Conservation (phyloP, 495 filamentous ascomycete species). For the Hamigera avellanea region DNA sequence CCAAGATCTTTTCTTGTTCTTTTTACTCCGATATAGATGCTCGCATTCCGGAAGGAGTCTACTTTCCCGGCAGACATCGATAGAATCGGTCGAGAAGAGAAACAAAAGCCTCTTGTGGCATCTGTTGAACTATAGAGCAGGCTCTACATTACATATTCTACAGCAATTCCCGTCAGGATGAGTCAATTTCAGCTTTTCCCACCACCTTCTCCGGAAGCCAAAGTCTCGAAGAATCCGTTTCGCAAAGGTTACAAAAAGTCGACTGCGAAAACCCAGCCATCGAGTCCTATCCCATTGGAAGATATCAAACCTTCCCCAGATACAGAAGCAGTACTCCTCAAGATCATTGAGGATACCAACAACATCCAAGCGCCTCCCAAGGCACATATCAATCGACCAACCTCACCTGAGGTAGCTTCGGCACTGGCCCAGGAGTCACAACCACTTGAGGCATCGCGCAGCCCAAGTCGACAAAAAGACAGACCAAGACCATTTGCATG, state of each 20-base stretch:
- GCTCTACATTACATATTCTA: not conserved
- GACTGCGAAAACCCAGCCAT: slow-evolving; percentile 14
- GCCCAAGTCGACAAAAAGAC: slow-evolving; percentile 12
- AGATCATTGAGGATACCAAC: slow-evolving; percentile 29
- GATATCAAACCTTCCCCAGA: slow-evolving; percentile 21
- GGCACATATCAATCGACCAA: slow-evolving; percentile 10
- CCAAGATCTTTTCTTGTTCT: too few relatives aligned
- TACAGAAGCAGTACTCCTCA: slow-evolving; percentile 27
- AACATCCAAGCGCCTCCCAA: slow-evolving; percentile 14
- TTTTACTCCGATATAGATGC: too few relatives aligned
- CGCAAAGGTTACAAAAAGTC: slow-evolving; percentile 18
- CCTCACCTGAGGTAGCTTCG: slow-evolving; percentile 6
- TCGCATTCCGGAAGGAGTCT: too few relatives aligned
- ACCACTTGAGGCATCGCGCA: slow-evolving; percentile 14
- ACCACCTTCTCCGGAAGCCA: slow-evolving; percentile 29
- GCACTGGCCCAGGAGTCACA: slow-evolving; percentile 6
- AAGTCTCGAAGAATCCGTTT: slow-evolving; percentile 28
- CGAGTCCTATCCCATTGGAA: slow-evolving; percentile 23
- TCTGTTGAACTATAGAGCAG: too few relatives aligned
- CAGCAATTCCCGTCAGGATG: slow-evolving; percentile 11
- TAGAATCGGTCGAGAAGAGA: too few relatives aligned
- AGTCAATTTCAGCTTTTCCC: slow-evolving; percentile 46
- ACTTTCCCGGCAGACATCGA: too few relatives aligned
- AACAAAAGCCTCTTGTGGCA: too few relatives aligned
- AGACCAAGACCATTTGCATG: slow-evolving; percentile 8